Evolutionary conservation across 2,329 filamentous ascomycete genomes (phyloP), one percentile per base, ranked within the genome.

Genomic region (Helotiales sp.): DNA sequence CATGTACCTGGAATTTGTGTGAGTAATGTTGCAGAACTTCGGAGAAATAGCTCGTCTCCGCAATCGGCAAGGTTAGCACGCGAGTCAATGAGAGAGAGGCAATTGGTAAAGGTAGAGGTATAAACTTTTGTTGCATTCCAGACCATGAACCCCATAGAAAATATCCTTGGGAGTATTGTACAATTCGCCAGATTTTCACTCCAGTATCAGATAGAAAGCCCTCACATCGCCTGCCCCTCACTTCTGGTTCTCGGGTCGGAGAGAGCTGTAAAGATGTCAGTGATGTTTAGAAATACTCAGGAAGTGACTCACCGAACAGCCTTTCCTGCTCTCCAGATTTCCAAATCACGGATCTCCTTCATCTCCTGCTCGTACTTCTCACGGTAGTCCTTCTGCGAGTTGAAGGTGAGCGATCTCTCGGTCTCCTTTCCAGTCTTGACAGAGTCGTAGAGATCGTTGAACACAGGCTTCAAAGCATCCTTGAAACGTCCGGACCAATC

Each of bases 321-420:
- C 88, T 97, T 98, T 77, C 95, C 95, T 66, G 95, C 95, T 74
- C 90, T 87, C 95, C 95, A 99, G 86, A 99, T 99, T 86, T 99
- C 95, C 73, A 99, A 82, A 74, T 92, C 85, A 73, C 93, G 90
- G 81, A 99, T 98, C 83, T 98, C 95, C 81, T 96, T 83, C 87
- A 99, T 90, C 89, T 99, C 95, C 74, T 91, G 86, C 86, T 97
- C 92, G 79, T 93, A 99, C 81, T 90, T 92, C 84, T 96, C 83
- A 72, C 95, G 89, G 88, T 99, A 99, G 80, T 99, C 92, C 69
- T 85, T 81, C 79, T 96, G 91, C 75, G 89, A 84, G 85, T 98
- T 98, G 86, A 96, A 99, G 73, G 97, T 92, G 73, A 99, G 88
- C 62, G 91, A 95, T 78, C 95, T 87, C 87, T 95, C 82, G 73